A percentile compares a stretch with the other conserved stretches of the same genome.
Evolutionary conservation across 345 rosid species (phyloP).

Genomic region (Syzygium aromaticum): DNA sequence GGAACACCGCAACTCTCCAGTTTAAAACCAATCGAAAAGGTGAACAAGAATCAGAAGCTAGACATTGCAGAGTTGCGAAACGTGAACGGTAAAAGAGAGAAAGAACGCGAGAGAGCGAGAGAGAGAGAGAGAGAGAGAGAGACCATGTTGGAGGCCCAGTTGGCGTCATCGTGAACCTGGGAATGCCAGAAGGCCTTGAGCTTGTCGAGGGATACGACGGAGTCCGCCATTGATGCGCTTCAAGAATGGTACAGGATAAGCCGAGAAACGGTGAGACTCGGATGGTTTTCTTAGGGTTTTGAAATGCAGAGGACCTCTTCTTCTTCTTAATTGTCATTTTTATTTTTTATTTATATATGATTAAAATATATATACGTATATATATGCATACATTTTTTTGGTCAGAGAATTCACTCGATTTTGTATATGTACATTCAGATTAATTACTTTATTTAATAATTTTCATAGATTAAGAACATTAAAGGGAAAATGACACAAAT

Average conservation of each 20-base stretch:
- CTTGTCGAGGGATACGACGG: slow-evolving; percentile 33
- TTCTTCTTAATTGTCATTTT: too few species aligned
- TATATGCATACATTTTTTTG: too few species aligned
- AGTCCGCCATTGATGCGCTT: slow-evolving; percentile 36
- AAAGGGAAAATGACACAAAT: neutral
- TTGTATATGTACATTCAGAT: neutral
- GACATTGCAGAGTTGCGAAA: neutral
- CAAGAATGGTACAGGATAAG: neutral
- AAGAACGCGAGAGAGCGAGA: neutral
- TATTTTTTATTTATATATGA: too few species aligned
- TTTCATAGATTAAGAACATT: neutral
- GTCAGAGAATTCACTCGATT: neutral
- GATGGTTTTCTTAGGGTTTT: neutral
- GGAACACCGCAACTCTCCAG: neutral
- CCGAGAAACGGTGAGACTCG: neutral
- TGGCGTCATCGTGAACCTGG: slow-evolving; percentile 64
- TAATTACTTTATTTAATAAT: neutral
- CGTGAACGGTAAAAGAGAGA: neutral
- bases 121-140: neutral
- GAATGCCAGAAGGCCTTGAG: slow-evolving; percentile 52
- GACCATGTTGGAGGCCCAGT: slow-evolving; percentile 64
- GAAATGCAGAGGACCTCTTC: neutral
- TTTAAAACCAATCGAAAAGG: neutral
- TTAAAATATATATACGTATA: too few species aligned
- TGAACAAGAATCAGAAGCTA: neutral